These are phyloP conservation scores for Boletus sensibilis DNA, from an alignment of 768 basidiomycete genomes.

Conservation along the genomic window DNA sequence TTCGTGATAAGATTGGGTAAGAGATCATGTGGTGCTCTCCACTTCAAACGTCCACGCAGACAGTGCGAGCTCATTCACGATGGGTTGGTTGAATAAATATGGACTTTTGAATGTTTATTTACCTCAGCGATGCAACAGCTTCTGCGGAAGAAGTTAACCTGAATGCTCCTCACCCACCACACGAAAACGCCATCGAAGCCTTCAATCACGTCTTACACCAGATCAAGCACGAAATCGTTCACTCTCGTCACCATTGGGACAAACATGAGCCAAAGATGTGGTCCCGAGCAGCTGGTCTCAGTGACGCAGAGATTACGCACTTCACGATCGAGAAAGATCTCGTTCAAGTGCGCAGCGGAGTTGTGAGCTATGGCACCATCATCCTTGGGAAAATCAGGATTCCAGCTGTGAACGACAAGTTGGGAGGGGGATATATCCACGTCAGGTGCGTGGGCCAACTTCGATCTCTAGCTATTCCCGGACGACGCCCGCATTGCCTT, in stretches of 20 bases:
- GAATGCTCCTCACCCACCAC: conserved; percentile 61
- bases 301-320: conserved; percentile 49
- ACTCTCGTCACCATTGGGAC: conserved; percentile 70
- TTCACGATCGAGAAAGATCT: conserved; percentile 51
- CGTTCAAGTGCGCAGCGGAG: conserved; percentile 49
- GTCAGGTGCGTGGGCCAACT: conserved; percentile 51
- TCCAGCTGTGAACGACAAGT: conserved; percentile 60
- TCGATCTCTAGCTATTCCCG: background rate
- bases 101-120: conserved; percentile 1
- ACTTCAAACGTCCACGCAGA: conserved; percentile 4
- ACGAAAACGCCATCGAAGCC: conserved; percentile 59
- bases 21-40: background rate
- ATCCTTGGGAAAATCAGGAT: conserved; percentile 76
- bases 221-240: conserved; percentile 66
- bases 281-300: conserved; percentile 52
- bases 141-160: conserved; percentile 55
- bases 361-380: conserved; percentile 66
- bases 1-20: conserved; percentile 22
- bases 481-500: conserved; percentile 2
- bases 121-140: conserved; percentile 40
- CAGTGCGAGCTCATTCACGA: conserved; percentile 5
- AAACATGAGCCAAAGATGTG: conserved; percentile 62
- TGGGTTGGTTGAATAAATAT: conserved; percentile 25
- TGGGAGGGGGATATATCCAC: conserved; percentile 65
- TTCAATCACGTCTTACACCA: conserved; percentile 52